Percentiles rank a stretch among this genome's conserved stretches.
Conservation (phyloP, 805 yeast species). For the Candida nitratophila region DNA sequence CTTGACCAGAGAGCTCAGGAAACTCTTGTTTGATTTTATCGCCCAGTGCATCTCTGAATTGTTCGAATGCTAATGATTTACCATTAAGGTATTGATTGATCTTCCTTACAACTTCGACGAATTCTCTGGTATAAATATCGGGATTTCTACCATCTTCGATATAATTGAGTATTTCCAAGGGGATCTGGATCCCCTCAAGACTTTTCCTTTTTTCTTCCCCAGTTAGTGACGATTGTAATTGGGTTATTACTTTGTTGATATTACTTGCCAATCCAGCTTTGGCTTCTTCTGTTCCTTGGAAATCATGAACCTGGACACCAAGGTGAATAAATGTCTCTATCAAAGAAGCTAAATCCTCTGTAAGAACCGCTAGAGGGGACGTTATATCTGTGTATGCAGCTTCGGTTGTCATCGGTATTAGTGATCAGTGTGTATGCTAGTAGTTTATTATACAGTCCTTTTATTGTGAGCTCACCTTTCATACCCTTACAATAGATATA, state of each 20-base stretch:
- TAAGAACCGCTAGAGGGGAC: slow-evolving; percentile 21
- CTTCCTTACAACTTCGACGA: slow-evolving; percentile 87
- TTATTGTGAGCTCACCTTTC: too few species aligned
- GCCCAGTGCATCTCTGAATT: slow-evolving; percentile 60
- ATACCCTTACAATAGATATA: too few species aligned
- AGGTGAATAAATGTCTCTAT: slow-evolving; percentile 81
- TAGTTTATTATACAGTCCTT: too few species aligned
- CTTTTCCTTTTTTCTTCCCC: slow-evolving; percentile 16
- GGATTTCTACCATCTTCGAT: slow-evolving; percentile 97
- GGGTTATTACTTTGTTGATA: slow-evolving; percentile 32
- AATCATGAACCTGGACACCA: slow-evolving; percentile 90
- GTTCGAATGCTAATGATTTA: slow-evolving; percentile 52
- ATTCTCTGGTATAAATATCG: slow-evolving; percentile 93
- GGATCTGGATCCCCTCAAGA: slow-evolving; percentile 44
- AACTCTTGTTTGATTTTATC: slow-evolving; percentile 67
- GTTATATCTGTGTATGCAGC: slow-evolving; percentile 12
- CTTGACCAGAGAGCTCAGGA: slow-evolving; percentile 60
- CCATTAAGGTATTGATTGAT: slow-evolving; percentile 86
- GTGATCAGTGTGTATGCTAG: too few species aligned
- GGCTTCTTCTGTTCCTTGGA: slow-evolving; percentile 81
- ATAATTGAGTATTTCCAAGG: slow-evolving; percentile 81
- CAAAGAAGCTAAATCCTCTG: slow-evolving; percentile 39
- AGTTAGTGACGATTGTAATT: slow-evolving; percentile 26
- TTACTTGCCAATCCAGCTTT: slow-evolving; percentile 47
- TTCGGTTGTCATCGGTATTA: slow-evolving; percentile 23